phyloP scores from a whole-genome alignment of 1,139 yeast genomes.

The Waltiozyma solani region DNA sequence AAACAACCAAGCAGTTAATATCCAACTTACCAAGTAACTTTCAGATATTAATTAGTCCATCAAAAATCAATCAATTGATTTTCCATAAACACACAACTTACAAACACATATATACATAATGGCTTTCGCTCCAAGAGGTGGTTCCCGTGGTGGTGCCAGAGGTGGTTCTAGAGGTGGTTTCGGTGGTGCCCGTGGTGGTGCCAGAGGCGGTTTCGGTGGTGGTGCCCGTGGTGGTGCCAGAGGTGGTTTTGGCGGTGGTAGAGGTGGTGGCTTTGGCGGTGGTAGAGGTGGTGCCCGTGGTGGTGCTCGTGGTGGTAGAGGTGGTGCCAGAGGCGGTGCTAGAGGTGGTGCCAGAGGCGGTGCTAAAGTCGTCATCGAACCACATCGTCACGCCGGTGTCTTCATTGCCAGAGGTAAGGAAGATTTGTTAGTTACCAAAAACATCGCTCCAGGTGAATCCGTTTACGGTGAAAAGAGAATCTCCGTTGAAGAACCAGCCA shows the following conservation, averaged over 20 bases:
- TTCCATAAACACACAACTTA: neutral
- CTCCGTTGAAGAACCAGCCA: slow-evolving; percentile 83
- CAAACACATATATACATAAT: slow-evolving; percentile 19
- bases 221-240: slow-evolving; percentile 47
- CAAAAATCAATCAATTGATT: neutral
- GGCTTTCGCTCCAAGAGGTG: slow-evolving; percentile 54
- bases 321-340: slow-evolving; percentile 57
- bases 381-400: slow-evolving; percentile 97
- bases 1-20: neutral
- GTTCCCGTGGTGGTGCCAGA: slow-evolving; percentile 44
- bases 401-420: slow-evolving; percentile 99
- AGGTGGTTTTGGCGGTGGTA: slow-evolving; percentile 45
- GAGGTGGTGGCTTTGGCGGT: slow-evolving; percentile 59
- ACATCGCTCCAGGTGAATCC: slow-evolving; percentile 96
- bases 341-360: slow-evolving; percentile 77
- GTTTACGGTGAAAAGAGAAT: slow-evolving; percentile 98
- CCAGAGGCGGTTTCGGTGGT: slow-evolving; percentile 40
- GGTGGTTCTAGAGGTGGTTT: slow-evolving; percentile 47
- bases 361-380: slow-evolving; percentile 95
- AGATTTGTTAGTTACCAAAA: slow-evolving; percentile 94
- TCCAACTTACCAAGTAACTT: neutral
- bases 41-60: neutral
- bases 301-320: slow-evolving; percentile 34
- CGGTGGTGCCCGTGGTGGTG: slow-evolving; percentile 38
- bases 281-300: slow-evolving; percentile 54